Conservation (phyloP, 1,284 basidiomycete genomes). For the Cryptococcus jaspeensis region DNA sequence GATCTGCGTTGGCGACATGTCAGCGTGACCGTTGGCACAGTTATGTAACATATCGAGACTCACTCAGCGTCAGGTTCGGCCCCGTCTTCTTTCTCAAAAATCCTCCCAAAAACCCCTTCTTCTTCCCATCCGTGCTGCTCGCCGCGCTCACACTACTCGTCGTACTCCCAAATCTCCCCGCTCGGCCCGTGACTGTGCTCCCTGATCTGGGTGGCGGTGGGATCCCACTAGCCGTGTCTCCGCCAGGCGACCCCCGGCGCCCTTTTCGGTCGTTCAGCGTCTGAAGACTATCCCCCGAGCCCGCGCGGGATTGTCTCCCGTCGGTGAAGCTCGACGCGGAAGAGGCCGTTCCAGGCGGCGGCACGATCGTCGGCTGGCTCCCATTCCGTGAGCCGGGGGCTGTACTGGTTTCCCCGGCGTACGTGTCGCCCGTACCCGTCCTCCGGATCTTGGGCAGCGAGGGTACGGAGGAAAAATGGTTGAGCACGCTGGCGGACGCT, state of each 20-base stretch:
- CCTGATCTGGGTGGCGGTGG: neutral
- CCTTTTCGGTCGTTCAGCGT: conserved; percentile 16
- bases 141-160: conserved; percentile 17
- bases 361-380: conserved; percentile 9
- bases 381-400: conserved; percentile 10
- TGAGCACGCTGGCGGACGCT: conserved; percentile 14
- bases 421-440: conserved; percentile 16
- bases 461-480: conserved; percentile 35
- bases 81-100: conserved; percentile 35
- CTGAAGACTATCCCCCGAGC: conserved; percentile 30
- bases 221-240: conserved; percentile 3
- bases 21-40: neutral
- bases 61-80: conserved; percentile 21
- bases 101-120: conserved; percentile 42
- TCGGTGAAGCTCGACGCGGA: conserved; percentile 7
- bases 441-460: conserved; percentile 28
- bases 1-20: conserved; percentile 2
- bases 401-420: neutral
- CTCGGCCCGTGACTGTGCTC: conserved; percentile 9
- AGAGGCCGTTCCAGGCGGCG: neutral
- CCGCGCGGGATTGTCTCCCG: conserved; percentile 14
- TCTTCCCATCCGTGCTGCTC: conserved; percentile 30
- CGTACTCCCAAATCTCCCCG: conserved; percentile 26
- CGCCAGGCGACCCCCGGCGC: conserved; percentile 4
- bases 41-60: neutral